Base-by-base conservation (phyloP, 1,284 basidiomycete species). In the Ustilago nuda region DNA sequence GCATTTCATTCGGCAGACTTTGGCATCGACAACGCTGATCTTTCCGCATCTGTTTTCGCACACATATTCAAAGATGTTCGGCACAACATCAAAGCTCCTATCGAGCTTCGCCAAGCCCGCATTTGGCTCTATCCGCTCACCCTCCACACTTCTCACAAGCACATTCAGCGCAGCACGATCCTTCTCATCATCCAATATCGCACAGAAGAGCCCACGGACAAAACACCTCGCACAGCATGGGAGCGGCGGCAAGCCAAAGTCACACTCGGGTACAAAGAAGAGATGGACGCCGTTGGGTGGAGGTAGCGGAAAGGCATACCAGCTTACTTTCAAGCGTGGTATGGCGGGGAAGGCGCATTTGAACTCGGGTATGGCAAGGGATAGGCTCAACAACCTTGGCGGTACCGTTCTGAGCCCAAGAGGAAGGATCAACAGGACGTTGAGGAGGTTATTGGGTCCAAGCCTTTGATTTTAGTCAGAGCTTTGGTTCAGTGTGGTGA, bases 211-310 rank as follows among this genome's bases (percentile, higher is more conserved):
- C 48, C 75, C 75, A 41, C 65, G 75, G 27, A 73, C 60, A 15
- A 72, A 69, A 46, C 75, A 66, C 19, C 66, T 77, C 57, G 62
- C 75, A 53, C 75, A 77, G 52, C 75, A 73, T 54, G 75, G 75
- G 33, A 73, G 66, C 56, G 66, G 66, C 19, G 60, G 60, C 50
- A 80, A 81, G 64, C 68, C 68, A 54, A 82, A 82, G 58, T 64
- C 77, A n/a, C 81, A 82, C 48, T 67, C 72, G 11, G 77, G 74
- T 37, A 73, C 81, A 27, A 82, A 82, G 72, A 82, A 82, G 67
- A 69, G 81, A 52, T 81, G 79, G 69, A 56, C 73, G 5, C 79
- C 81, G 6, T 55, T 66, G 9, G 80, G 80, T 17, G 61, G 72
- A 9, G 73, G 70, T 15, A 75, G 76, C 23, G 78, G 78, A 11